These are phyloP conservation scores for Chrysoporthe austroafricana DNA, from an alignment of 2,329 filamentous ascomycete species.

Conservation along the genomic window DNA sequence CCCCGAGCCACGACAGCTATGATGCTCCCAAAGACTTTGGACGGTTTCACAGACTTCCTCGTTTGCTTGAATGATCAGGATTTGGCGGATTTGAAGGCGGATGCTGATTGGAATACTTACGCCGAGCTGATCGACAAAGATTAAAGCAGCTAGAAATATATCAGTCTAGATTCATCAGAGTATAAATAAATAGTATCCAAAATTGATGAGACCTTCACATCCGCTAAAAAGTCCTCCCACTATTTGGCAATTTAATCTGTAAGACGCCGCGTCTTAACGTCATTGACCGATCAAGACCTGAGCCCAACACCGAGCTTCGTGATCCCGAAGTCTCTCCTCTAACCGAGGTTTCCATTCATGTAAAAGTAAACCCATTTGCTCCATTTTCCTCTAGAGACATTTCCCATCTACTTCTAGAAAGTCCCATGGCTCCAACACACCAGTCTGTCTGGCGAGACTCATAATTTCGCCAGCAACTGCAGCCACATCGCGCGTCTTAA, in stretches of 20 bases:
- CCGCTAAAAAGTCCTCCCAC: too few species aligned
- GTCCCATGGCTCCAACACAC: not conserved
- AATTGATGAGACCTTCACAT: too few species aligned
- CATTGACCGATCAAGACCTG: not conserved
- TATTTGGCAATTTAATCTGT: too few species aligned
- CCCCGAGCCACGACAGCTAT: not conserved
- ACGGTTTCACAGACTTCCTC: not conserved
- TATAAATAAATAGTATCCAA: too few species aligned
- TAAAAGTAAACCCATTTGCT: not conserved
- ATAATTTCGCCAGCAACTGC: not conserved
- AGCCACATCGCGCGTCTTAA: not conserved
- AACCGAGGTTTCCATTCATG: not conserved
- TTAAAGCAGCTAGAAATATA: not conserved
- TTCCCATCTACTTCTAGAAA: not conserved
- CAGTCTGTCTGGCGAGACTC: not conserved
- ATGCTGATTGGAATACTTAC: slow-evolving; percentile 1
- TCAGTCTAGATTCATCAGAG: too few species aligned
- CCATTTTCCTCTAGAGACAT: not conserved
- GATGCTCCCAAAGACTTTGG: not conserved
- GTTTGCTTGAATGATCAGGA: slow-evolving; percentile 4
- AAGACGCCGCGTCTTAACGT: too few species aligned
- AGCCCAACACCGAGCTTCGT: not conserved
- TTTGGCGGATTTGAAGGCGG: not conserved
- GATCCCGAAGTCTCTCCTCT: not conserved
- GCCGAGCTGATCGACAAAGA: slow-evolving; percentile 1